These are phyloP conservation scores for Cyamopsis tetragonoloba DNA, from an alignment of 306 rosid species.

Conservation along the genomic window DNA sequence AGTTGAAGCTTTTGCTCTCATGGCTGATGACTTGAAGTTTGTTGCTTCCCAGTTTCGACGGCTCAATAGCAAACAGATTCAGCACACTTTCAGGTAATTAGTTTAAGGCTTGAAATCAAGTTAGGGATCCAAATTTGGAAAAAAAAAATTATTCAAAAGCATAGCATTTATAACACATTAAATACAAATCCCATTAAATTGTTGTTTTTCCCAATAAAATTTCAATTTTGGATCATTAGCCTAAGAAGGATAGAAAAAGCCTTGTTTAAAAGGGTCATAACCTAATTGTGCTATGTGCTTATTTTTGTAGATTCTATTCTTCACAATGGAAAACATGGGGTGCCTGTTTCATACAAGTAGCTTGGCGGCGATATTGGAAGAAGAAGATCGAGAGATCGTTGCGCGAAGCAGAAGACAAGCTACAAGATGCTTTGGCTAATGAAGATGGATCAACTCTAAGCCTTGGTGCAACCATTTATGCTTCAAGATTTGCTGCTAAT, in stretches of 20 bases:
- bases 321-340: slow-evolving; percentile 81
- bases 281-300: neutral
- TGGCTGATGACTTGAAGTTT: slow-evolving; percentile 61
- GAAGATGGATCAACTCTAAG: slow-evolving; percentile 33
- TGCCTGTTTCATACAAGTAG: slow-evolving; percentile 60
- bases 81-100: slow-evolving; percentile 68
- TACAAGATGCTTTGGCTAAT: slow-evolving; percentile 32
- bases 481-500: slow-evolving; percentile 54
- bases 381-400: slow-evolving; percentile 49
- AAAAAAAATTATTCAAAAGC: no score
- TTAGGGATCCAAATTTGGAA: no score
- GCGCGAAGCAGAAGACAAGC: slow-evolving; percentile 43
- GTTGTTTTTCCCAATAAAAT: no score
- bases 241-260: no score
- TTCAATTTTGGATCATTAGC: no score
- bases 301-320: slow-evolving; percentile 32
- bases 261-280: no score
- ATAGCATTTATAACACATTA: no score
- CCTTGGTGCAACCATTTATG: slow-evolving; percentile 60
- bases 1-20: slow-evolving; percentile 86
- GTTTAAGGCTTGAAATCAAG: slow-evolving; percentile 24
- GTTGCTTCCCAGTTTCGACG: slow-evolving; percentile 67
- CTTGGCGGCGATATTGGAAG: slow-evolving; percentile 59
- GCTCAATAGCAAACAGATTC: slow-evolving; percentile 56
- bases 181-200: no score